These are phyloP conservation scores for Pseudopyricularia cyperi DNA, from an alignment of 2,329 filamentous ascomycete genomes.

Conservation along the genomic window DNA sequence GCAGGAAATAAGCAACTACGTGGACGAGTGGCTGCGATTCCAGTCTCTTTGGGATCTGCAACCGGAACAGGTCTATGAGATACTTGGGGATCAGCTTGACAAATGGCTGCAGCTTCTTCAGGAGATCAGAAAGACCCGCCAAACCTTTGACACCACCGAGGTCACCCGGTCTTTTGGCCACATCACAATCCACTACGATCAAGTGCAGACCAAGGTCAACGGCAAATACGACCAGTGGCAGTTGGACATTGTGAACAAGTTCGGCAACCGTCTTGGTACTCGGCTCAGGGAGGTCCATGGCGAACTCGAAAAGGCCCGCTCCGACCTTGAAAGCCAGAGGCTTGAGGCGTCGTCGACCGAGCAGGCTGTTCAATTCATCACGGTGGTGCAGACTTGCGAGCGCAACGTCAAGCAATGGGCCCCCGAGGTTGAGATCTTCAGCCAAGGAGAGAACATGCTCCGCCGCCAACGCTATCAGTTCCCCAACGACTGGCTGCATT, in stretches of 20 bases:
- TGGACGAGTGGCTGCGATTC: conserved; percentile 97
- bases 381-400: conserved; percentile 91
- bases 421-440: conserved; percentile 89
- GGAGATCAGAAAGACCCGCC: conserved; percentile 87
- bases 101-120: conserved; percentile 93
- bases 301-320: conserved; percentile 80
- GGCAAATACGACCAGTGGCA: conserved; percentile 99
- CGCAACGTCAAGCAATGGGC: conserved; percentile 89
- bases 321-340: conserved; percentile 82
- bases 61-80: conserved; percentile 87
- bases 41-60: conserved; percentile 97
- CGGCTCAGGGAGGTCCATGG: conserved; percentile 87
- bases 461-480: conserved; percentile 89
- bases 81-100: conserved; percentile 79
- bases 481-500: conserved; percentile 83
- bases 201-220: conserved; percentile 97
- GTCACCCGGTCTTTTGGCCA: conserved; percentile 88
- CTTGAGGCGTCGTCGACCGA: conserved; percentile 91
- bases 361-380: conserved; percentile 96
- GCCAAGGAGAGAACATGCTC: conserved; percentile 87
- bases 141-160: conserved; percentile 95
- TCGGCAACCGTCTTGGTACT: conserved; percentile 74
- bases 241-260: conserved; percentile 89
- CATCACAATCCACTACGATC: conserved; percentile 92
- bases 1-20: conserved; percentile 66